Conservation (phyloP, 2,329 filamentous ascomycete genomes). For the Xylariaceae sp. region DNA sequence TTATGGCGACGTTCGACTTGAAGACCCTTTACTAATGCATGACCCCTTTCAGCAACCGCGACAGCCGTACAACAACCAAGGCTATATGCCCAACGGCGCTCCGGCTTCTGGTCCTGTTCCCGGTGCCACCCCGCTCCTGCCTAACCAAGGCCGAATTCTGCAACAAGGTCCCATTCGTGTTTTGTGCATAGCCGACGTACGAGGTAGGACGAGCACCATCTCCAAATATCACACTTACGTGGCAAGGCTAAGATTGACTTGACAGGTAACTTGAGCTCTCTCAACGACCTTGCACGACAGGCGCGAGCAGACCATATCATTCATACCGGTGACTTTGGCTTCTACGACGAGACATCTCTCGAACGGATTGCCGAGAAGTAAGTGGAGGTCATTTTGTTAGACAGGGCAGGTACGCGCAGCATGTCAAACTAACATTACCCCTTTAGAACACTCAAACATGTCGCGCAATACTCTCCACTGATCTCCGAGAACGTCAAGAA, state of each 20-base stretch:
- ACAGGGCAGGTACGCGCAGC: neutral
- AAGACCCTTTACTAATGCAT: slow-evolving; percentile 27
- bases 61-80: slow-evolving; percentile 55
- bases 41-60: slow-evolving; percentile 44
- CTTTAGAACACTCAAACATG: slow-evolving; percentile 90
- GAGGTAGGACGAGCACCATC: slow-evolving; percentile 57
- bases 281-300: slow-evolving; percentile 95
- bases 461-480: slow-evolving; percentile 96
- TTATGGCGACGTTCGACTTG: slow-evolving; percentile 27
- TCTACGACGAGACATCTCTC: slow-evolving; percentile 95
- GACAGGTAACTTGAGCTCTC: slow-evolving; percentile 87
- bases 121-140: slow-evolving; percentile 69
- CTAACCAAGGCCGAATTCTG: slow-evolving; percentile 71
- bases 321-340: slow-evolving; percentile 98
- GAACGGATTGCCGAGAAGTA: slow-evolving; percentile 98
- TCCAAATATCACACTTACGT: slow-evolving; percentile 8
- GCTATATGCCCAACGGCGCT: slow-evolving; percentile 70
- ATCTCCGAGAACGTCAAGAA: slow-evolving; percentile 80
- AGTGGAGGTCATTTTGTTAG: slow-evolving; percentile 44
- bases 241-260: slow-evolving; percentile 27
- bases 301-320: slow-evolving; percentile 97
- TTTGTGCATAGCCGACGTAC: slow-evolving; percentile 74
- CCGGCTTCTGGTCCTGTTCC: slow-evolving; percentile 56
- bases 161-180: slow-evolving; percentile 71
- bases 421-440: slow-evolving; percentile 3